Conservation (phyloP, 2,329 filamentous ascomycete genomes). For the Lachnellula suecica region DNA sequence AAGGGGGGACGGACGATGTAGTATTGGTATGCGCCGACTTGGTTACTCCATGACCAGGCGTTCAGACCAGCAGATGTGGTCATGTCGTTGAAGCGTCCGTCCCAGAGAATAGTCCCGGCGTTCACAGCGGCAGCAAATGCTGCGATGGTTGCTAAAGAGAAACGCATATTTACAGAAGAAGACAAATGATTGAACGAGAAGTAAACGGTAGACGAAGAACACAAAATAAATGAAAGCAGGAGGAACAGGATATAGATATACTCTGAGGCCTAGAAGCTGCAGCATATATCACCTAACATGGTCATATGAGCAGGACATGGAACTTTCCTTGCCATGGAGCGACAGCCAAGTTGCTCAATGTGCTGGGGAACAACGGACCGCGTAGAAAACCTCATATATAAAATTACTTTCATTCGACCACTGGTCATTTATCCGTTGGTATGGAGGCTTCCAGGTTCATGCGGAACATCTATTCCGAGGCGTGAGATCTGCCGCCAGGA, state of each 20-base stretch:
- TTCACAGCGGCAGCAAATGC: conserved; percentile 18
- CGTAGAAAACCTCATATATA: neutral
- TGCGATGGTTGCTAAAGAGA: conserved; percentile 20
- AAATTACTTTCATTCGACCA: neutral
- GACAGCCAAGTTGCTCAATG: neutral
- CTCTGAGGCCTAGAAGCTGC: neutral
- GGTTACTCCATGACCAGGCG: conserved; percentile 66
- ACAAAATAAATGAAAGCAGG: too few species aligned
- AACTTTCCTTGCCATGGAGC: neutral
- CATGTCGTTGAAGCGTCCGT: conserved; percentile 64
- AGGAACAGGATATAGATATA: neutral
- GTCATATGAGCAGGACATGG: neutral
- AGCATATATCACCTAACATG: neutral
- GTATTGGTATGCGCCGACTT: conserved; percentile 71
- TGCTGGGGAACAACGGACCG: conserved; percentile 7
- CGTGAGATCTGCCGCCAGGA: neutral
- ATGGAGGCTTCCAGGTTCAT: conserved; percentile 1
- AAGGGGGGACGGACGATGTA: conserved; percentile 53
- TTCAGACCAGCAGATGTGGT: conserved; percentile 52
- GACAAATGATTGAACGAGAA: neutral
- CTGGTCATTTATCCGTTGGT: conserved; percentile 5
- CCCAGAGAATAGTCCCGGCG: conserved; percentile 56
- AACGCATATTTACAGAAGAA: conserved; percentile 20
- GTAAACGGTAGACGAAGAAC: neutral
- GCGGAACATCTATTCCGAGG: conserved; percentile 11